Base-by-base conservation (phyloP, 2,329 filamentous ascomycete species). In the Ploettnerulaceae sp. region DNA sequence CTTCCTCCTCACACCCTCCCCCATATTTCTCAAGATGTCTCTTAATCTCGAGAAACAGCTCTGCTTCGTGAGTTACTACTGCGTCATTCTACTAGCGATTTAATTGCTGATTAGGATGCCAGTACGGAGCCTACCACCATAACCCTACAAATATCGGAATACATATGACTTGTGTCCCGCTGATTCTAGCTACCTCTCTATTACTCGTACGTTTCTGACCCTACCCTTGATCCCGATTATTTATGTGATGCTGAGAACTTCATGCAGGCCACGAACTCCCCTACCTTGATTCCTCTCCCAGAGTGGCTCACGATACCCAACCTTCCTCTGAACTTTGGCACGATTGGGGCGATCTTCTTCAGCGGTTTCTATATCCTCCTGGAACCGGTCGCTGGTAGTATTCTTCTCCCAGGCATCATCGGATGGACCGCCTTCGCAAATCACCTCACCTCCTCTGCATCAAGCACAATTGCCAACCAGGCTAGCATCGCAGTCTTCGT, bases 61-160 rank as follows among this genome's bases (percentile, higher is more conserved):
- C 60, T 80, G 79, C 67, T 90, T 90, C 69, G 87, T 93, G 79
- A 67, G 84, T 68, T 34, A 34, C 46, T 11, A 17, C 18, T 32
- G 26, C 18, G 18, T n/a, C 17, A 17, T 29, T 22, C 3, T 17
- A 15, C 12, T 33, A 3, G 22, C 29, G n/a, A n/a, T n/a, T n/a
- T n/a, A 33, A 14, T 29, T 40, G 36, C 57, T 57, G 40, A 58
- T 41, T 20, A 9, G n/a, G n/a, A 26, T 33, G 57, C 47, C 57
- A 93, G 87, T 93, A 93, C 71, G 87, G 86, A 65, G 78, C 85
- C 49, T 91, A 93, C 64, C 87, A 93, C 68, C 81, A 86, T 63
- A 83, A 91, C 67, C 69, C 77, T 36, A 77, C 86, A 68, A 93
- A 93, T 65, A 70, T 90, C 49, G 74, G 73, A 56, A 90, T 93